A percentile compares a stretch with the other conserved stretches of the same genome.
Conservation (phyloP, 345 rosid genomes). For the Theobroma cacao region DNA sequence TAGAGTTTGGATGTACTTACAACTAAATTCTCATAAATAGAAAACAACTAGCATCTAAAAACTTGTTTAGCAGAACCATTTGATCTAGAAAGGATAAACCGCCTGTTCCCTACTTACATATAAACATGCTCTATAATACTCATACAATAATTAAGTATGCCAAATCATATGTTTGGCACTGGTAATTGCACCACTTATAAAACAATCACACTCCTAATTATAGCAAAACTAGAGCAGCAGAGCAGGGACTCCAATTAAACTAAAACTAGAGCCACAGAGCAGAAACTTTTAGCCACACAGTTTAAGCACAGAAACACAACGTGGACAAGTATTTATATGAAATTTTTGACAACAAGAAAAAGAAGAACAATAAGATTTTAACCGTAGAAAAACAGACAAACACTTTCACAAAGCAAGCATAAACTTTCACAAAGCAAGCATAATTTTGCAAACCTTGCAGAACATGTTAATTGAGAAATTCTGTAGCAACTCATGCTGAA, state of each 20-base stretch:
- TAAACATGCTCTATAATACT: not conserved
- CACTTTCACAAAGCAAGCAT: not conserved
- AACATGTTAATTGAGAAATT: slow-evolving; percentile 93
- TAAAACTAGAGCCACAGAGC: slow-evolving; percentile 1
- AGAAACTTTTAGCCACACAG: not conserved
- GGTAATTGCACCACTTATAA: not conserved
- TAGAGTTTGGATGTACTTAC: not conserved
- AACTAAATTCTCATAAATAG: not conserved
- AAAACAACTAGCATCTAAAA: not conserved
- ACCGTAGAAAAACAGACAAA: not conserved
- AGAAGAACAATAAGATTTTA: not conserved
- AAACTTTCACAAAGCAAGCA: not conserved
- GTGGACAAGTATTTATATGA: not conserved
- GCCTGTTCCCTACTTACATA: not conserved
- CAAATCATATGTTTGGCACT: not conserved
- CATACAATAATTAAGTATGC: not conserved
- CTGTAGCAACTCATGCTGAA: slow-evolving; percentile 98
- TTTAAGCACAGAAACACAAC: not conserved
- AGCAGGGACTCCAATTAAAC: not conserved
- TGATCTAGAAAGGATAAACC: not conserved
- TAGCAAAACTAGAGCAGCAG: not conserved
- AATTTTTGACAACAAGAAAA: not conserved
- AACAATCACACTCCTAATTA: not conserved
- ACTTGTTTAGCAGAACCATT: not conserved
- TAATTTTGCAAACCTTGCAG: slow-evolving; percentile 71